A percentile compares a stretch with the other conserved stretches of the same genome.
Conservation (phyloP, 2,329 filamentous ascomycete genomes). For the Xylaria sp. region DNA sequence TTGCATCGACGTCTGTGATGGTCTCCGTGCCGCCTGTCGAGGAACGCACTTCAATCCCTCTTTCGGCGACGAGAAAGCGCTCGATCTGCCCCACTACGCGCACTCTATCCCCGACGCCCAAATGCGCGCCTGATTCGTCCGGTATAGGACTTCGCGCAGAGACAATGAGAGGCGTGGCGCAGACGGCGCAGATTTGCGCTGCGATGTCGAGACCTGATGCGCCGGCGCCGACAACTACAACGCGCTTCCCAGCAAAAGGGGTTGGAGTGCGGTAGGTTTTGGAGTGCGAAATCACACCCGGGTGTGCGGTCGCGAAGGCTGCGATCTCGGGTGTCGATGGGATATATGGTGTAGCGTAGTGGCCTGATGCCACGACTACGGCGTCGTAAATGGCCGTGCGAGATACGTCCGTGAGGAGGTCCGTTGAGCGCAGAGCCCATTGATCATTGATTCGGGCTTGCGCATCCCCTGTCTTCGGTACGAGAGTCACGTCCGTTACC, state of each 20-base stretch:
- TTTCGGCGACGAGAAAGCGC: slow-evolving; percentile 47
- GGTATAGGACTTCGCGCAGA: slow-evolving; percentile 52
- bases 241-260: slow-evolving; percentile 62
- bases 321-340: slow-evolving; percentile 54
- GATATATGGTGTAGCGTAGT: slow-evolving; percentile 65
- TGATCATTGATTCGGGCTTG: slow-evolving; percentile 32
- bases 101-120: slow-evolving; percentile 33
- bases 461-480: neutral
- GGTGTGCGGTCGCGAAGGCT: slow-evolving; percentile 55
- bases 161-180: slow-evolving; percentile 56
- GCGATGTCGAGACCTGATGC: slow-evolving; percentile 82
- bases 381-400: slow-evolving; percentile 60
- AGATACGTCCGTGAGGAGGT: slow-evolving; percentile 41
- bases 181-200: slow-evolving; percentile 62
- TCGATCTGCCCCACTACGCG: slow-evolving; percentile 55
- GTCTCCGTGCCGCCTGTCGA: slow-evolving; percentile 50
- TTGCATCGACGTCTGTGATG: slow-evolving; percentile 63
- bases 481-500: slow-evolving; percentile 49
- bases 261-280: slow-evolving; percentile 70
- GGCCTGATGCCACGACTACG: slow-evolving; percentile 68
- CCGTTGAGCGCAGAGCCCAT: slow-evolving; percentile 58
- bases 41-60: slow-evolving; percentile 54
- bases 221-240: slow-evolving; percentile 77
- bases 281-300: slow-evolving; percentile 62
- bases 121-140: slow-evolving; percentile 40